Evolutionary conservation across 2,329 filamentous ascomycete species (phyloP).

Genomic region (Lasiodiplodia gonubiensis): DNA sequence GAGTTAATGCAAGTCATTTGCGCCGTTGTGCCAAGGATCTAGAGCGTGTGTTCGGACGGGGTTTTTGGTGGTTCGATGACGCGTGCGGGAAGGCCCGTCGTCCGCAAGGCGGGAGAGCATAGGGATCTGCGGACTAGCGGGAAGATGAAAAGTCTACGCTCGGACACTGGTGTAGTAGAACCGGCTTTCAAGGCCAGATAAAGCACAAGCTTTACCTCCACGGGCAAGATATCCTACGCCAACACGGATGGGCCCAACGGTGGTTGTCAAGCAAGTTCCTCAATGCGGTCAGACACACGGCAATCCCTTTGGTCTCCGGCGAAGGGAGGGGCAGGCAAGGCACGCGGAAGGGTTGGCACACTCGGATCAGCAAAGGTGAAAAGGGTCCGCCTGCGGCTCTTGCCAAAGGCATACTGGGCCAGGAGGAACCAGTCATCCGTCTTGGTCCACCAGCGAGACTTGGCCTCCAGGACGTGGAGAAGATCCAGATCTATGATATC

Average conservation of each 20-base stretch:
- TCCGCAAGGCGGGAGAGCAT: background rate
- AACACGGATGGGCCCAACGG: background rate
- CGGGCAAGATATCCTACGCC: background rate
- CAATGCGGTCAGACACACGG: constrained; percentile 15
- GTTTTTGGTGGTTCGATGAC: constrained; percentile 5
- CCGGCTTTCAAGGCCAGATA: background rate
- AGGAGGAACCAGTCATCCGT: constrained; percentile 18
- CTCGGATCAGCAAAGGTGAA: constrained; percentile 23
- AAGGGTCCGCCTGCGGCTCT: constrained; percentile 19
- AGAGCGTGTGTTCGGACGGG: background rate
- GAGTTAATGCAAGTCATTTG: constrained; percentile 7
- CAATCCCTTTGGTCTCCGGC: background rate
- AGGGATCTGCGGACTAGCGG: constrained; percentile 15
- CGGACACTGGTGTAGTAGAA: background rate
- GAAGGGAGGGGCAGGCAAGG: background rate
- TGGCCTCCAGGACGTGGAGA: constrained; percentile 13
- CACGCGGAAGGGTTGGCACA: constrained; percentile 9
- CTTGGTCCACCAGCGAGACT: constrained; percentile 20
- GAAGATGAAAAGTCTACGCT: constrained; percentile 1
- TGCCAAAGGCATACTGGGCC: constrained; percentile 6
- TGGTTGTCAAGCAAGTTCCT: constrained; percentile 6
- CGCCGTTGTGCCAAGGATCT: constrained; percentile 2
- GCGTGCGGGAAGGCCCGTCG: constrained; percentile 14
- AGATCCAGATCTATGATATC: constrained; percentile 14
- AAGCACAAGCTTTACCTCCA: constrained; percentile 8